These are phyloP conservation scores for Lumnitzera racemosa DNA, from an alignment of 345 rosid species.

Conservation along the genomic window DNA sequence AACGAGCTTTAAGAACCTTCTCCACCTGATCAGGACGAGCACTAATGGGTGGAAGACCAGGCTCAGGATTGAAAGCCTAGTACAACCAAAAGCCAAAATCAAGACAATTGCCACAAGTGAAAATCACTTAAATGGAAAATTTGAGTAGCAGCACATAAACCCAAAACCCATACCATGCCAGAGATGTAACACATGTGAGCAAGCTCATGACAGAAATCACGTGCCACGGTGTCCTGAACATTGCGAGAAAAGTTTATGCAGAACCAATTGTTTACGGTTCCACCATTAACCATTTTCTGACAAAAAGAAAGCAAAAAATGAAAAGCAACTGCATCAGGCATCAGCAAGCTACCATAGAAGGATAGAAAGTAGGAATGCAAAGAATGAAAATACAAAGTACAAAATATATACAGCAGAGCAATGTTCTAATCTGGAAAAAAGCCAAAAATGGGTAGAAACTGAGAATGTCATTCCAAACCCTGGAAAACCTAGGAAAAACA, in stretches of 20 bases:
- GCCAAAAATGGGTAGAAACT: too few relatives aligned
- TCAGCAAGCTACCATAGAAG: background rate
- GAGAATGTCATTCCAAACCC: too few relatives aligned
- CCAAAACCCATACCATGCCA: constrained; percentile 67
- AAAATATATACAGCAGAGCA: too few relatives aligned
- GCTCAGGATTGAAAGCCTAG: constrained; percentile 70
- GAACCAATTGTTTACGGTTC: constrained; percentile 80
- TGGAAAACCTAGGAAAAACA: too few relatives aligned
- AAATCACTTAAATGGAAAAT: background rate
- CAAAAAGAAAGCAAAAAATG: constrained; percentile 5
- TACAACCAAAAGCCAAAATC: constrained; percentile 7
- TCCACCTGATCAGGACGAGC: constrained; percentile 95
- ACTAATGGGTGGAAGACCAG: constrained; percentile 59
- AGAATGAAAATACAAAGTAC: background rate
- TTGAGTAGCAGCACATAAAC: background rate
- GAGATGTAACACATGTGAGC: constrained; percentile 86
- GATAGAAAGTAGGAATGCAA: background rate
- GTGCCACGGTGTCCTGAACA: constrained; percentile 69
- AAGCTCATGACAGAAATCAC: constrained; percentile 79
- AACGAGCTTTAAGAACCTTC: constrained; percentile 64
- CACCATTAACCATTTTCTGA: constrained; percentile 99
- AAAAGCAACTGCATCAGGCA: background rate
- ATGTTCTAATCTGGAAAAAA: too few relatives aligned
- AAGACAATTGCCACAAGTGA: background rate
- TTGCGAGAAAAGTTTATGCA: constrained; percentile 85